Conservation (phyloP, 2,329 filamentous ascomycete genomes). For the Venturia carpophila region DNA sequence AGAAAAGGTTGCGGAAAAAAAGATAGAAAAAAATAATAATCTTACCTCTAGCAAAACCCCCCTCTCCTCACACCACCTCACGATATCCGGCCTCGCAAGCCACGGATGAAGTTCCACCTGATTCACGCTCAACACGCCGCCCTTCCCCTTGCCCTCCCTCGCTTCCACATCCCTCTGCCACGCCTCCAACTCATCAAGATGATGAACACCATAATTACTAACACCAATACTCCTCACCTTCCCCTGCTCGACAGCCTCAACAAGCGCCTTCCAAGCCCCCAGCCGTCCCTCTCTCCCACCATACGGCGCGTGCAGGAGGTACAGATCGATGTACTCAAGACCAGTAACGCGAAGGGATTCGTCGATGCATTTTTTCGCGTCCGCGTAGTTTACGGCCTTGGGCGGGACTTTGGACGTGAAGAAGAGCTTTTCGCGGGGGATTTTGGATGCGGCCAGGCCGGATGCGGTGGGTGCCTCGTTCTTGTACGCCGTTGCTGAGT, state of each 20-base stretch:
- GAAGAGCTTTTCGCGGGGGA: slow-evolving; percentile 51
- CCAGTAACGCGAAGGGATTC: slow-evolving; percentile 54
- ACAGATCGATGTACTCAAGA: slow-evolving; percentile 37
- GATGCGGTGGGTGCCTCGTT: slow-evolving; percentile 50
- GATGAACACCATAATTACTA: slow-evolving; percentile 48
- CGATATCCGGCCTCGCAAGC: slow-evolving; percentile 72
- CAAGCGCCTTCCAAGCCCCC: slow-evolving; percentile 47
- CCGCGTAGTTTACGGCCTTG: slow-evolving; percentile 51
- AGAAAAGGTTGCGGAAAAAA: too few species aligned
- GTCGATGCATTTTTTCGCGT: slow-evolving; percentile 55
- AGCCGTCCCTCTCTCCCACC: slow-evolving; percentile 42
- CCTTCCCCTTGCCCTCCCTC: slow-evolving; percentile 54
- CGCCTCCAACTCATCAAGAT: slow-evolving; percentile 46
- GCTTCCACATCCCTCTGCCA: slow-evolving; percentile 56
- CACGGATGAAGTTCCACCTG: slow-evolving; percentile 90
- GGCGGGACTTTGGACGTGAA: slow-evolving; percentile 55
- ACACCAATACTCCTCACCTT: slow-evolving; percentile 41
- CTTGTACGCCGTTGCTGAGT: slow-evolving; percentile 50
- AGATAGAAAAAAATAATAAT: too few species aligned
- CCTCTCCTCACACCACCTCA: slow-evolving; percentile 61
- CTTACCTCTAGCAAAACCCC: slow-evolving; percentile 37
- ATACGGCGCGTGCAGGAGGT: slow-evolving; percentile 47
- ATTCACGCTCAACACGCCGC: slow-evolving; percentile 69
- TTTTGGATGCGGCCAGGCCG: slow-evolving; percentile 44
- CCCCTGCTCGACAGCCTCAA: slow-evolving; percentile 45